A percentile compares a stretch with the other conserved stretches of the same genome.
These are phyloP conservation scores for Dactylonectria macrodidyma DNA, from an alignment of 2,329 filamentous ascomycete genomes.

Conservation along the genomic window DNA sequence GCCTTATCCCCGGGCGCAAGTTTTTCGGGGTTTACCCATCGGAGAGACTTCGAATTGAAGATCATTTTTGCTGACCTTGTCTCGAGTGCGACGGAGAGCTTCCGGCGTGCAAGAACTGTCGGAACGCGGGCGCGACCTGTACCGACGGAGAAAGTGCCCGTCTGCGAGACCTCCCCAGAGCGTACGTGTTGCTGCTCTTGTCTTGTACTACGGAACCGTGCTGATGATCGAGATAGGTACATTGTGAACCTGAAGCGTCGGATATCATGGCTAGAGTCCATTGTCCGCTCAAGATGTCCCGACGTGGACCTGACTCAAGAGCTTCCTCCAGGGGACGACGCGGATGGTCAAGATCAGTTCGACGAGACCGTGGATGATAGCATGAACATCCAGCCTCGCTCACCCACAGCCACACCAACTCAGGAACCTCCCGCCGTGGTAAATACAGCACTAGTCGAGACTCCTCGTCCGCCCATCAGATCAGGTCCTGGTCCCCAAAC, in stretches of 20 bases:
- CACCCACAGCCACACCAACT: not conserved
- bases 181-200: slow-evolving; percentile 47
- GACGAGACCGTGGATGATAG: slow-evolving; percentile 24
- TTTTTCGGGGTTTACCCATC: not conserved
- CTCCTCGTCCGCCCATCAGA: slow-evolving; percentile 27
- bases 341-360: slow-evolving; percentile 31
- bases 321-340: slow-evolving; percentile 25
- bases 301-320: slow-evolving; percentile 56
- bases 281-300: slow-evolving; percentile 58
- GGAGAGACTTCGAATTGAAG: not conserved
- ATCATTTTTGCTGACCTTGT: slow-evolving; percentile 6
- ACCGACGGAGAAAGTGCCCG: slow-evolving; percentile 60
- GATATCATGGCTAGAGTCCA: slow-evolving; percentile 62
- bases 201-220: no score
- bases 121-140: slow-evolving; percentile 58
- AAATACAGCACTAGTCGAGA: slow-evolving; percentile 2
- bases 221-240: slow-evolving; percentile 35
- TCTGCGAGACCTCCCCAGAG: slow-evolving; percentile 58
- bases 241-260: slow-evolving; percentile 57
- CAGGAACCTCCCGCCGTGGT: not conserved
- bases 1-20: no score
- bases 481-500: slow-evolving; percentile 29
- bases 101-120: slow-evolving; percentile 60
- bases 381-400: slow-evolving; percentile 13
- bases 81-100: slow-evolving; percentile 60